phyloP scores from a whole-genome alignment of 108 stramenopile species.

The Schizochytrium sp. region DNA sequence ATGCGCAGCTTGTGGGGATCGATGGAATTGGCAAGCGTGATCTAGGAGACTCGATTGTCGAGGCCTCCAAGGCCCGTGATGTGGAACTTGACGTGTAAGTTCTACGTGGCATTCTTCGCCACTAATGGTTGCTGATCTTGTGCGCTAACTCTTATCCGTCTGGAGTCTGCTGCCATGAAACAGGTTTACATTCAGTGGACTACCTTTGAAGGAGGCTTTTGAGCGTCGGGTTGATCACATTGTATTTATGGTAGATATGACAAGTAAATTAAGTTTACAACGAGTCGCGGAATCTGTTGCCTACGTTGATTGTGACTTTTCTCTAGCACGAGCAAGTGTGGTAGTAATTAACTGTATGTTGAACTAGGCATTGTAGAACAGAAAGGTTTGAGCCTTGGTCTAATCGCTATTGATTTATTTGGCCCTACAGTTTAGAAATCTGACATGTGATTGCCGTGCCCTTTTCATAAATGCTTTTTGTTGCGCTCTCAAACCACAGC shows the following conservation, averaged over 20 bases:
- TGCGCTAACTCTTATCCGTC: no score
- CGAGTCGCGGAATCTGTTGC: not conserved
- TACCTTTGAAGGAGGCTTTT: slow-evolving; percentile 4
- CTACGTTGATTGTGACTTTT: not conserved
- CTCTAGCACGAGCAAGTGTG: not conserved
- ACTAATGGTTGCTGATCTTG: no score
- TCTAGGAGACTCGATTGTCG: not conserved
- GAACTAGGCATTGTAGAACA: not conserved
- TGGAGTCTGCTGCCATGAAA: not conserved
- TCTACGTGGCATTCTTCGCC: not conserved
- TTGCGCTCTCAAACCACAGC: not conserved
- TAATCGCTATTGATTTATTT: no score
- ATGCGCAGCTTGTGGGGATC: not conserved
- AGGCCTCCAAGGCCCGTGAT: slow-evolving; percentile 5
- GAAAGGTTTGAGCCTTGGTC: not conserved
- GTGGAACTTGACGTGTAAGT: slow-evolving; percentile 56
- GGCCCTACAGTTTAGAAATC: no score
- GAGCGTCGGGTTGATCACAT: not conserved
- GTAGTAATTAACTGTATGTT: slow-evolving; percentile 53
- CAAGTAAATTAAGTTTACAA: slow-evolving; percentile 20
- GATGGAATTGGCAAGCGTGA: slow-evolving; percentile 55
- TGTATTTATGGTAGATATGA: slow-evolving; percentile 41
- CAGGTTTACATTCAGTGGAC: not conserved
- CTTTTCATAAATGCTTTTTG: not conserved
- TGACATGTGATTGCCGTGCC: not conserved